Evolutionary conservation across 1,284 basidiomycete genomes (phyloP).

Genomic region (Tilletia horrida): DNA sequence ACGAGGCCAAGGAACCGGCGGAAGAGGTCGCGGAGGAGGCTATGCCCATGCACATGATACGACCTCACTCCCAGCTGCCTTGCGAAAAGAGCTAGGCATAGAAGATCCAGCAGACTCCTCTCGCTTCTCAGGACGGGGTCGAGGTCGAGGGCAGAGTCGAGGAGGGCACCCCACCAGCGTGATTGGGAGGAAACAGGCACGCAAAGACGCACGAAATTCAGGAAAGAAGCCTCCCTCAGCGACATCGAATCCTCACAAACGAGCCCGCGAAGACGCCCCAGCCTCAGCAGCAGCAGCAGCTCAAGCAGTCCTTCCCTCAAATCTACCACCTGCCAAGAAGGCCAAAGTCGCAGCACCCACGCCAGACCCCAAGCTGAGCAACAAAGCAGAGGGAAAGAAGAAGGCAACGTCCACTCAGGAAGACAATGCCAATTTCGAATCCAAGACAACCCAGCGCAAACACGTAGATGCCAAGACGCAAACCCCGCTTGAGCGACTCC

Average conservation of each 20-base stretch:
- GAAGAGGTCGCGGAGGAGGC: too few relatives aligned
- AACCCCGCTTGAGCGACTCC: conserved; percentile 25
- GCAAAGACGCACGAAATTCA: conserved; percentile 23
- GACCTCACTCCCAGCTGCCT: conserved; percentile 42
- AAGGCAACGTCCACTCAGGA: background rate
- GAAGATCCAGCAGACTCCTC: background rate
- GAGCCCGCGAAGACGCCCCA: too few relatives aligned
- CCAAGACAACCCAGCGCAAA: conserved; percentile 18
- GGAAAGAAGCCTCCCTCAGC: background rate
- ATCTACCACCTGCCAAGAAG: background rate
- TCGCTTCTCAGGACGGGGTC: conserved; percentile 17
- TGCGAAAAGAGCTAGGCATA: conserved; percentile 48
- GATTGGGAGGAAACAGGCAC: conserved; percentile 24
- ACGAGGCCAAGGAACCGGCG: too few relatives aligned
- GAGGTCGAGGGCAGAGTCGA: conserved; percentile 27
- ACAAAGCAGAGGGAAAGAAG: background rate
- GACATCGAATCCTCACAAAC: background rate
- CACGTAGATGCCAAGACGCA: conserved; percentile 18
- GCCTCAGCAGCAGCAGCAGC: too few relatives aligned
- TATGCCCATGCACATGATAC: conserved; percentile 21
- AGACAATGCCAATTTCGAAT: too few relatives aligned
- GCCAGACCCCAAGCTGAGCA: background rate
- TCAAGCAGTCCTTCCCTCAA: background rate
- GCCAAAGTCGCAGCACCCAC: background rate
- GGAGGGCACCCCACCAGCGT: conserved; percentile 19